These are phyloP conservation scores for Ascochyta lentis DNA, from an alignment of 2,329 filamentous ascomycete genomes.

Conservation along the genomic window DNA sequence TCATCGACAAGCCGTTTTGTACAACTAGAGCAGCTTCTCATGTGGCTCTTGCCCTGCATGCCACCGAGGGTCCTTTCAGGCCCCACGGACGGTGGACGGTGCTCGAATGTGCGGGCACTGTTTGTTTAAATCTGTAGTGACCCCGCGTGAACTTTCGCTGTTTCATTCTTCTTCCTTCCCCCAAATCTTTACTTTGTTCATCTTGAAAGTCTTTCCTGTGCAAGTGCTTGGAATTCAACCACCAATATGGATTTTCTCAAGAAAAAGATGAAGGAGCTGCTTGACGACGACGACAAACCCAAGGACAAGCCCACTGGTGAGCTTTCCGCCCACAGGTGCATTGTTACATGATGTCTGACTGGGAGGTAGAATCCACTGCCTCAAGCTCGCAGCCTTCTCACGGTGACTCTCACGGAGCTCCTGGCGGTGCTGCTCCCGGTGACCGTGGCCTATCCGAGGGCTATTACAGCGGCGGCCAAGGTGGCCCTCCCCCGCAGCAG, in stretches of 20 bases:
- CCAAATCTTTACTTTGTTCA: neutral
- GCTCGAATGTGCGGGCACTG: conserved; percentile 10
- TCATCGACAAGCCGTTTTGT: conserved; percentile 8
- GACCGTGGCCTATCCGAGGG: conserved; percentile 30
- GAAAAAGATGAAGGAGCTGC: conserved; percentile 55
- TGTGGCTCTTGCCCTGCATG: conserved; percentile 12
- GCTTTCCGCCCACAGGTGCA: neutral
- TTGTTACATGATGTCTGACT: neutral
- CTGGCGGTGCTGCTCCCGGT: conserved; percentile 26
- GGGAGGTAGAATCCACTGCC: neutral
- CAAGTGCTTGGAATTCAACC: conserved; percentile 1
- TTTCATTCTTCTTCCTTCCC: conserved; percentile 2
- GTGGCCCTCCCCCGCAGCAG: conserved; percentile 18
- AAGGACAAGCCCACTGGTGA: conserved; percentile 34
- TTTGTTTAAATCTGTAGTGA: conserved; percentile 15
- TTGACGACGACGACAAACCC: conserved; percentile 49
- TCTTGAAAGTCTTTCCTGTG: neutral
- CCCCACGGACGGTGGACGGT: conserved; percentile 6
- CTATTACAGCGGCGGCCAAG: conserved; percentile 28
- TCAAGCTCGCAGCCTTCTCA: conserved; percentile 12
- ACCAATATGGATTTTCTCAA: conserved; percentile 54
- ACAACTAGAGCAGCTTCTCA: conserved; percentile 12
- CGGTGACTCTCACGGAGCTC: conserved; percentile 18
- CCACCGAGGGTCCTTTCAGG: conserved; percentile 4
- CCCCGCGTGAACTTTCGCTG: conserved; percentile 10